These are phyloP conservation scores for Bocquillonia castaneifolia DNA, from an alignment of 441 rosid species.

Conservation along the genomic window DNA sequence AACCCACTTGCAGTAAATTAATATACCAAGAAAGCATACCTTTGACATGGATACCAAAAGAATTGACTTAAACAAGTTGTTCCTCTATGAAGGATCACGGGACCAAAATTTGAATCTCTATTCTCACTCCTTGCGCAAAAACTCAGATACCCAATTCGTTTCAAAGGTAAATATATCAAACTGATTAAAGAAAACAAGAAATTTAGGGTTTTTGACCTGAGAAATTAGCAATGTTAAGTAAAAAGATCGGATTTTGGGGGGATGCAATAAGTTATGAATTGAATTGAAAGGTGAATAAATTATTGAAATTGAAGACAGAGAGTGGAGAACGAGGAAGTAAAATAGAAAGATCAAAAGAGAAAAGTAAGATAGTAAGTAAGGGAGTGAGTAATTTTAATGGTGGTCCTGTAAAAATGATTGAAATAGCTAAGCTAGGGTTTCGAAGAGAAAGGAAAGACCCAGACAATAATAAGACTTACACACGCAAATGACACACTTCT, in stretches of 20 bases:
- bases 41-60: conserved; percentile 18
- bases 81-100: conserved; percentile 4
- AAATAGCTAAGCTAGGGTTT: neutral
- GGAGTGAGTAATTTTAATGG: neutral
- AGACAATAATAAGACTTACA: no score
- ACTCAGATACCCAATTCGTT: neutral
- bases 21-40: conserved; percentile 5
- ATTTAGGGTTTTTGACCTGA: neutral
- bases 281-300: neutral
- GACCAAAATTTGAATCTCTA: neutral
- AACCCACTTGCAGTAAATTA: neutral
- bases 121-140: neutral
- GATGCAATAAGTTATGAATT: no score
- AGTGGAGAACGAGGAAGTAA: neutral
- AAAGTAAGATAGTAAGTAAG: no score
- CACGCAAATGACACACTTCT: no score
- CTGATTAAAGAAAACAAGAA: neutral
- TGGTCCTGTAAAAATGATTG: no score
- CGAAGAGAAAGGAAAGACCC: neutral
- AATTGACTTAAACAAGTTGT: neutral
- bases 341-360: conserved; percentile 9
- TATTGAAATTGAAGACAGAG: conserved; percentile 6
- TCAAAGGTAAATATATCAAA: no score
- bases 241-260: no score
- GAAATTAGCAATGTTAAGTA: no score